These are phyloP conservation scores for Dentipellis fragilis DNA, from an alignment of 768 basidiomycete species.

Conservation along the genomic window DNA sequence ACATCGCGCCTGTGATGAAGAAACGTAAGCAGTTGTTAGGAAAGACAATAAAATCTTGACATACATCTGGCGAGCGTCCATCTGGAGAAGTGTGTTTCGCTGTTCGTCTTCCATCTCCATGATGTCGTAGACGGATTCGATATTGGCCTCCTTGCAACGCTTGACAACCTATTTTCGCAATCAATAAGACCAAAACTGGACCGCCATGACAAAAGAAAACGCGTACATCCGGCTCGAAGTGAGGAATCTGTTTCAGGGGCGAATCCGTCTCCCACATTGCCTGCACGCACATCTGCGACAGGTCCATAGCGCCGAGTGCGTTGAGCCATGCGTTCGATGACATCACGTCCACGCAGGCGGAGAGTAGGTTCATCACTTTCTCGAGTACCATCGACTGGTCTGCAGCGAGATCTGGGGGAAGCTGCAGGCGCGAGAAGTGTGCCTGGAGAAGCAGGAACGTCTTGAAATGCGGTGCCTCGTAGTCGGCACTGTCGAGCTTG, in stretches of 20 bases:
- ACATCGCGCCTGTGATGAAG: constrained; percentile 73
- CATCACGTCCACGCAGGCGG: constrained; percentile 97
- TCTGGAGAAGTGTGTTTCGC: constrained; percentile 70
- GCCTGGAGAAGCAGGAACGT: constrained; percentile 94
- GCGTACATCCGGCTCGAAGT: constrained; percentile 82
- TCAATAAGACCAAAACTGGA: not conserved
- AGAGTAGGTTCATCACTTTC: constrained; percentile 84
- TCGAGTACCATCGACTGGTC: constrained; percentile 84
- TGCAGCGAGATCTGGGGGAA: constrained; percentile 88
- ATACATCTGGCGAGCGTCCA: constrained; percentile 81
- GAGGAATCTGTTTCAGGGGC: constrained; percentile 91
- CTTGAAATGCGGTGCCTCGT: constrained; percentile 96
- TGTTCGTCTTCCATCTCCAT: constrained; percentile 98
- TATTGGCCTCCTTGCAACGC: constrained; percentile 70
- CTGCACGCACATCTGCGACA: constrained; percentile 98
- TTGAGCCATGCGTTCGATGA: constrained; percentile 93
- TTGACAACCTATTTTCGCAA: constrained; percentile 48
- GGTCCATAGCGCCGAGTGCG: constrained; percentile 93
- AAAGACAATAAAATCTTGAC: constrained; percentile 19
- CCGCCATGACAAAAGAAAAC: not conserved
- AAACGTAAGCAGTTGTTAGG: constrained; percentile 10
- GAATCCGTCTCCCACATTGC: constrained; percentile 97
- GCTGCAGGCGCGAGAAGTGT: constrained; percentile 87
- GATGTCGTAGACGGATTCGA: constrained; percentile 92
- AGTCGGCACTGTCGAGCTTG: constrained; percentile 77